phyloP scores from a whole-genome alignment of 2,329 filamentous ascomycete species.

The Botrytis fragariae region DNA sequence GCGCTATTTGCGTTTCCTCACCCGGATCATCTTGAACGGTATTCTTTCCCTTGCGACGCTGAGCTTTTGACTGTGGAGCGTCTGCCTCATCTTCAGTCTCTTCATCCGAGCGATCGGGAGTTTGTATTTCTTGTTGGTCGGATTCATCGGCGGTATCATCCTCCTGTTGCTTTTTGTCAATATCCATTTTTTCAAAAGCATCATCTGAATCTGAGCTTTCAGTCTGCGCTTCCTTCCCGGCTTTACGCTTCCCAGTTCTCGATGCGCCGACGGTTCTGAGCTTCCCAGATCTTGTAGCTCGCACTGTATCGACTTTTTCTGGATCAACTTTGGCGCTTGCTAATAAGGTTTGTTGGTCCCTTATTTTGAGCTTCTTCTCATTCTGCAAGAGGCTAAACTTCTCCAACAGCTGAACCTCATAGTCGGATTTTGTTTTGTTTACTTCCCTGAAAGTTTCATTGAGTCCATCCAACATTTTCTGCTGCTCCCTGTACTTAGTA shows the following conservation, averaged over 20 bases:
- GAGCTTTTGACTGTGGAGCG: background rate
- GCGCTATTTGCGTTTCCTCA: slow-evolving; percentile 9
- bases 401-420: slow-evolving; percentile 64
- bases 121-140: slow-evolving; percentile 23
- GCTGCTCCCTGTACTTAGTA: slow-evolving; percentile 47
- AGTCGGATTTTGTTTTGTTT: slow-evolving; percentile 60
- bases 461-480: slow-evolving; percentile 57
- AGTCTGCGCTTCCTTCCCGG: slow-evolving; percentile 31
- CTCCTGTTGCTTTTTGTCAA: slow-evolving; percentile 40
- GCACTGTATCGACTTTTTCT: slow-evolving; percentile 25
- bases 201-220: slow-evolving; percentile 44
- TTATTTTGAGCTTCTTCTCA: slow-evolving; percentile 76
- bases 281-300: slow-evolving; percentile 18
- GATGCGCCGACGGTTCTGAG: slow-evolving; percentile 37
- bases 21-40: background rate
- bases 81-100: slow-evolving; percentile 12
- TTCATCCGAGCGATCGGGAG: slow-evolving; percentile 19
- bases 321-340: slow-evolving; percentile 33
- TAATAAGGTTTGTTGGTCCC: slow-evolving; percentile 67
- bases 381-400: slow-evolving; percentile 72
- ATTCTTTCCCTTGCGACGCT: background rate
- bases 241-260: slow-evolving; percentile 52
- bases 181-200: slow-evolving; percentile 51
- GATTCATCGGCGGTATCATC: slow-evolving; percentile 13
- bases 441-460: slow-evolving; percentile 64